phyloP scores from a whole-genome alignment of 78 protist genomes.

The Dictyostelium brefeldianum region DNA sequence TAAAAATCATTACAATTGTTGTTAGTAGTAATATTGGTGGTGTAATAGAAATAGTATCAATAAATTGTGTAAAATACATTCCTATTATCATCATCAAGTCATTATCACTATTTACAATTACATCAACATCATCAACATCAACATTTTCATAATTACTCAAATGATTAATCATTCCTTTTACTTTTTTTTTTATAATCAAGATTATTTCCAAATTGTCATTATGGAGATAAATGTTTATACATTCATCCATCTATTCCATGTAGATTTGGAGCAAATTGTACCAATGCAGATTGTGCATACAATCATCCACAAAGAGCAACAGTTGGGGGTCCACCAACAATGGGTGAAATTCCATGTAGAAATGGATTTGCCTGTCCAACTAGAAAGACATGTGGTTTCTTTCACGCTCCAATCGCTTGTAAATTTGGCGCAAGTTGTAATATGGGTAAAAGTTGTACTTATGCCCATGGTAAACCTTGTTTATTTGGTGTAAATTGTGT shows the following conservation, averaged over 20 bases:
- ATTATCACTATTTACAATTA: no score
- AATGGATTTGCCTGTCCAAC: conserved; percentile 77
- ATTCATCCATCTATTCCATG: conserved; percentile 85
- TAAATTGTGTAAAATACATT: no score
- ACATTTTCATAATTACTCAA: no score
- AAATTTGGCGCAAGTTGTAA: conserved; percentile 51
- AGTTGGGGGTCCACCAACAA: not conserved
- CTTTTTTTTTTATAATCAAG: not conserved
- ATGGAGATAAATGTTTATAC: conserved; percentile 81
- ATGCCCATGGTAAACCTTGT: conserved; percentile 70
- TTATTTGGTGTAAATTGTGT: conserved; percentile 47
- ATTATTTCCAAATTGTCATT: conserved; percentile 77
- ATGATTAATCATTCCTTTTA: not conserved
- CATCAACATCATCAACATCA: not conserved
- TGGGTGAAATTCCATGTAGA: conserved; percentile 38
- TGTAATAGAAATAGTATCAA: no score
- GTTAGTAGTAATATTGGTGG: not conserved
- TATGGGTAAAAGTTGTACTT: conserved; percentile 26
- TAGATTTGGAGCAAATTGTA: conserved; percentile 70
- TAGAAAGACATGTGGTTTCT: conserved; percentile 49
- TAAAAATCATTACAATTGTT: not conserved
- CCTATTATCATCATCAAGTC: no score
- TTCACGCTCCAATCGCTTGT: conserved; percentile 66
- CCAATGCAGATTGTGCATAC: conserved; percentile 58
- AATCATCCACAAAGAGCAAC: conserved; percentile 54